Conservation (phyloP, 768 basidiomycete genomes). For the Hericium rajendrae region DNA sequence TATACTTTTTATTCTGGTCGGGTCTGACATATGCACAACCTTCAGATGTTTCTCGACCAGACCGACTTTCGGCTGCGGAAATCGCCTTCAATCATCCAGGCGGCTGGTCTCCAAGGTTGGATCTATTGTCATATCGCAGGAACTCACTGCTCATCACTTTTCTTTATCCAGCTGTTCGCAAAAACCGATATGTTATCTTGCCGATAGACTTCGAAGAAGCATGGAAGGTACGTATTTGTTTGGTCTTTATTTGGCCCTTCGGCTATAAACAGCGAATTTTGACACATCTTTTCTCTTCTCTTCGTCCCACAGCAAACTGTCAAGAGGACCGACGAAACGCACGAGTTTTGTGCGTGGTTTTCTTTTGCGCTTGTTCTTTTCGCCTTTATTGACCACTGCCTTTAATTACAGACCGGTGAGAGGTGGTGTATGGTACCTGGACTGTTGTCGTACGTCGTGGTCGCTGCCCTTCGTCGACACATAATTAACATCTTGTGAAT, state of each 20-base stretch:
- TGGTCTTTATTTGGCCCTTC: constrained; percentile 35
- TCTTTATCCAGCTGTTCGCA: constrained; percentile 67
- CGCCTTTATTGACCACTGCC: not conserved
- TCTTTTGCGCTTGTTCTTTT: not conserved
- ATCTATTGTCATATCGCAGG: not conserved
- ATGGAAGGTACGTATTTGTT: constrained; percentile 84
- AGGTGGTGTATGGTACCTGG: constrained; percentile 28
- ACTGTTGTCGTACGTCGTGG: constrained; percentile 12
- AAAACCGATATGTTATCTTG: constrained; percentile 95
- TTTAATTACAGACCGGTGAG: constrained; percentile 8
- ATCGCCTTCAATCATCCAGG: constrained; percentile 94
- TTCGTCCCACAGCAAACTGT: constrained; percentile 69
- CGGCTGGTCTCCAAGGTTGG: constrained; percentile 84
- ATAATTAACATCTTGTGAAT: constrained; percentile 10
- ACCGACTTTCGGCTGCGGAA: constrained; percentile 91
- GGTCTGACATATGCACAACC: not conserved
- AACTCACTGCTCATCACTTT: not conserved
- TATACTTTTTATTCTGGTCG: not conserved
- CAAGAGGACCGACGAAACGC: constrained; percentile 92
- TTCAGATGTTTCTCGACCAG: constrained; percentile 91
- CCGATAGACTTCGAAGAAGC: constrained; percentile 98
- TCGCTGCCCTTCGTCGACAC: constrained; percentile 9
- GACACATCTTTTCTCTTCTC: not conserved
- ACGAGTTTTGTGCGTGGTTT: constrained; percentile 74
- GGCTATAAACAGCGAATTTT: constrained; percentile 20